Percentiles rank a stretch among this genome's conserved stretches.
phyloP scores from a whole-genome alignment of 108 stramenopile genomes.

The Craspedostauros australis region DNA sequence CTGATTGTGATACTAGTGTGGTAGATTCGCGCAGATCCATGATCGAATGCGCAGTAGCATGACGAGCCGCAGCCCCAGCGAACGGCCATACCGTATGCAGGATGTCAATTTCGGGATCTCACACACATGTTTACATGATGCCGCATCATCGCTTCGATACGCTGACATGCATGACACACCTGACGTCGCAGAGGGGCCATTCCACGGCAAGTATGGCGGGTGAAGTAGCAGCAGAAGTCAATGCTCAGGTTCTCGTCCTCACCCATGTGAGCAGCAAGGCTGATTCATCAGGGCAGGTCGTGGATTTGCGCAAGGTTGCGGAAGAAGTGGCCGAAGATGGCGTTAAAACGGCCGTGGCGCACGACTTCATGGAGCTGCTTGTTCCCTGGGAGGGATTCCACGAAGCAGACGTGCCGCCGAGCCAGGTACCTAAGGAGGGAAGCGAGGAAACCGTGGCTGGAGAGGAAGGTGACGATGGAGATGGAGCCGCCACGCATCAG shows the following conservation, averaged over 20 bases:
- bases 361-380: conserved; percentile 74
- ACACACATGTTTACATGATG: no score
- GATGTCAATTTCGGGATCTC: no score
- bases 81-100: no score
- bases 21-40: no score
- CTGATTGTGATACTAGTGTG: no score
- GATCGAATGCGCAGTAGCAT: no score
- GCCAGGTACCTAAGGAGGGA: background rate
- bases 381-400: conserved; percentile 64
- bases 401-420: background rate
- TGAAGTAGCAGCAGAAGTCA: conserved; percentile 29
- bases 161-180: no score
- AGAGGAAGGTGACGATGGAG: conserved; percentile 3
- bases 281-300: conserved; percentile 12
- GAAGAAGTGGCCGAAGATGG: conserved; percentile 22
- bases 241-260: conserved; percentile 53
- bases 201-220: conserved; percentile 77
- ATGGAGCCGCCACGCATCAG: background rate
- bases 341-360: conserved; percentile 41
- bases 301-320: conserved; percentile 36
- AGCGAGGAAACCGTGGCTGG: background rate
- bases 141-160: no score
- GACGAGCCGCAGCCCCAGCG: no score
- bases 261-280: conserved; percentile 65
- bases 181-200: conserved; percentile 53